Conservation (phyloP, 805 yeast genomes). For the Spathaspora gorwiae region DNA sequence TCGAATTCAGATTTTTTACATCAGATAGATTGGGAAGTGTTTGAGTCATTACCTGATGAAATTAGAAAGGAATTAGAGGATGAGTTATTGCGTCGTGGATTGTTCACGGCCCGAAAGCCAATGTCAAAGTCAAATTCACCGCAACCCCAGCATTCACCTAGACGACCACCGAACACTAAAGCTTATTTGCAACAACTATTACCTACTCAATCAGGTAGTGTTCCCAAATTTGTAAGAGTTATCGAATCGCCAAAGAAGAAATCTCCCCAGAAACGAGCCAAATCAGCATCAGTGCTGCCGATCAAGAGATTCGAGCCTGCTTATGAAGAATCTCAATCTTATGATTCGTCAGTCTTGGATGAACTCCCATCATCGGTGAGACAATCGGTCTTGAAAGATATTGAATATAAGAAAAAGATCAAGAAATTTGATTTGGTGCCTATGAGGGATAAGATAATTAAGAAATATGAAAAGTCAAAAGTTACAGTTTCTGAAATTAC, state of each 20-base stretch:
- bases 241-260: constrained; percentile 23
- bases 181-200: constrained; percentile 34
- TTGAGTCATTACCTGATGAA: constrained; percentile 60
- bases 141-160: too few relatives aligned
- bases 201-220: constrained; percentile 27
- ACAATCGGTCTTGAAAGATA: constrained; percentile 32
- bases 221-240: constrained; percentile 27
- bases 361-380: constrained; percentile 37
- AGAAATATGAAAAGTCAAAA: constrained; percentile 8
- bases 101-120: constrained; percentile 7
- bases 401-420: constrained; percentile 24
- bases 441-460: constrained; percentile 21
- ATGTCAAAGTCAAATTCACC: constrained; percentile 3
- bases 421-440: constrained; percentile 21
- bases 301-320: background rate
- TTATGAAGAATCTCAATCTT: constrained; percentile 22
- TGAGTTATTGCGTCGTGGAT: constrained; percentile 45
- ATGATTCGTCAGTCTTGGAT: constrained; percentile 32
- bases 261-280: background rate
- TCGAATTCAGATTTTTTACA: constrained; percentile 4
- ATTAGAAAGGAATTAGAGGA: constrained; percentile 57
- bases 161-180: constrained; percentile 12
- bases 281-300: background rate
- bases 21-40: constrained; percentile 61
- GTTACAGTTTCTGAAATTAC: constrained; percentile 11